Evolutionary conservation across 306 rosid genomes (phyloP).

Genomic region (Vigna hirtella): DNA sequence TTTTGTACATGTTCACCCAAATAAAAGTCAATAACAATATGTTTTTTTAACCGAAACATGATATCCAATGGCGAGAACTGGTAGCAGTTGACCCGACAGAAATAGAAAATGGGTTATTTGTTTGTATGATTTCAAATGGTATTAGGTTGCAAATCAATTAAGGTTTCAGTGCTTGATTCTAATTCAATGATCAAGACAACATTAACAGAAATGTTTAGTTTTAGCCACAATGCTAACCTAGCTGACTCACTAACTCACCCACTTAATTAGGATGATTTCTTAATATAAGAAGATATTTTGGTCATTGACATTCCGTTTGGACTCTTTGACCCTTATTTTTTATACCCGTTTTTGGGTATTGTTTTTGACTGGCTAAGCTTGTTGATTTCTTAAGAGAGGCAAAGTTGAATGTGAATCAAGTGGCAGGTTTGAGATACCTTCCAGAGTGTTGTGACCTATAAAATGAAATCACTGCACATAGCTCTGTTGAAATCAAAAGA

Average conservation of each 20-base stretch:
- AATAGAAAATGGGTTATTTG: constrained; percentile 8
- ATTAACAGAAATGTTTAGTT: neutral
- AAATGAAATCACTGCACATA: constrained; percentile 41
- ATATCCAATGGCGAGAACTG: neutral
- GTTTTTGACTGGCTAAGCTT: constrained; percentile 51
- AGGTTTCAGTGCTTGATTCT: constrained; percentile 50
- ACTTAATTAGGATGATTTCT: constrained; percentile 38
- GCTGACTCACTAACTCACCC: constrained; percentile 56
- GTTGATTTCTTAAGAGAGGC: constrained; percentile 23
- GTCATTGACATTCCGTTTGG: constrained; percentile 48
- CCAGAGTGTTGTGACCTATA: constrained; percentile 20
- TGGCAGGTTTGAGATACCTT: constrained; percentile 44
- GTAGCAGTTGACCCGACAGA: constrained; percentile 37
- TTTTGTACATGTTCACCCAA: constrained; percentile 1
- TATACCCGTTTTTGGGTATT: neutral
- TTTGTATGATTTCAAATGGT: constrained; percentile 48
- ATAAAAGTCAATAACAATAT: constrained; percentile 13
- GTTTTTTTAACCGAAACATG: neutral
- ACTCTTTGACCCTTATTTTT: constrained; percentile 39
- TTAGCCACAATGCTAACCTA: constrained; percentile 44
- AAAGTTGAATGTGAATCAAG: constrained; percentile 47
- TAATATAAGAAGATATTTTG: constrained; percentile 44
- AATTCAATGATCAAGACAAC: constrained; percentile 51
- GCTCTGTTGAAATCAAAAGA: neutral
- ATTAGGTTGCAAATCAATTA: constrained; percentile 55